phyloP scores from a whole-genome alignment of 2,329 filamentous ascomycete genomes.

The Hypoxylon sp. region DNA sequence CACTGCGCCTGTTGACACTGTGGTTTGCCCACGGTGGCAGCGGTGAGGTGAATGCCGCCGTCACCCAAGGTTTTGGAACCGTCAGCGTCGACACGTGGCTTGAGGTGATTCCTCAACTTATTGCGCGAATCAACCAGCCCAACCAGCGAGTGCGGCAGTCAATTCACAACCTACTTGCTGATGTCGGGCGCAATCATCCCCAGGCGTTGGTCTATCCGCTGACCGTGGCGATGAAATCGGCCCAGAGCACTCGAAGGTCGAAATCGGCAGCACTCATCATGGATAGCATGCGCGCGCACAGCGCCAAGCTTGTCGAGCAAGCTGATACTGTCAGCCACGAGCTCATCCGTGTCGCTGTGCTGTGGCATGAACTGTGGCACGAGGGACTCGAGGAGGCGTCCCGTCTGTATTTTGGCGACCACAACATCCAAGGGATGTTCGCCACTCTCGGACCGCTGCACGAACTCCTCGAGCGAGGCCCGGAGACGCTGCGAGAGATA shows the following conservation, averaged over 20 bases:
- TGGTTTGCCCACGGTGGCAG: conserved; percentile 96
- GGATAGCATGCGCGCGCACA: conserved; percentile 97
- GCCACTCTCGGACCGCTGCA: conserved; percentile 88
- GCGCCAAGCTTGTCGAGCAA: conserved; percentile 89
- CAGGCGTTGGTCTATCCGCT: conserved; percentile 96
- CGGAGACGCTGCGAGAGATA: conserved; percentile 92
- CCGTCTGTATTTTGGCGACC: conserved; percentile 94
- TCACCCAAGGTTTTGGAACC: conserved; percentile 88
- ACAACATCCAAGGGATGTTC: conserved; percentile 98
- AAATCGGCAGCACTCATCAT: conserved; percentile 92
- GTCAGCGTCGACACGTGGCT: conserved; percentile 99
- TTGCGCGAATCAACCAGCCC: conserved; percentile 96
- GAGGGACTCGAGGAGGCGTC: conserved; percentile 97
- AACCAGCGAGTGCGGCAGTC: conserved; percentile 87
- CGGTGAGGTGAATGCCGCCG: conserved; percentile 83
- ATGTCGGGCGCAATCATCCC: conserved; percentile 92
- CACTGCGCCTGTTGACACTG: conserved; percentile 86
- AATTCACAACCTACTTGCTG: conserved; percentile 89
- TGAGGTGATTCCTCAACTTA: conserved; percentile 95
- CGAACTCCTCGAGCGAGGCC: conserved; percentile 86
- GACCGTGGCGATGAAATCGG: conserved; percentile 97
- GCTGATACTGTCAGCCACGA: conserved; percentile 95
- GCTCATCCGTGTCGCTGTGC: conserved; percentile 92
- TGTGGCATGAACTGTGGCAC: conserved; percentile 99
- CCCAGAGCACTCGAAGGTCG: conserved; percentile 80